Evolutionary conservation across 371 early-diverging fungal species (phyloP).

Genomic region (Mucor ambiguus): DNA sequence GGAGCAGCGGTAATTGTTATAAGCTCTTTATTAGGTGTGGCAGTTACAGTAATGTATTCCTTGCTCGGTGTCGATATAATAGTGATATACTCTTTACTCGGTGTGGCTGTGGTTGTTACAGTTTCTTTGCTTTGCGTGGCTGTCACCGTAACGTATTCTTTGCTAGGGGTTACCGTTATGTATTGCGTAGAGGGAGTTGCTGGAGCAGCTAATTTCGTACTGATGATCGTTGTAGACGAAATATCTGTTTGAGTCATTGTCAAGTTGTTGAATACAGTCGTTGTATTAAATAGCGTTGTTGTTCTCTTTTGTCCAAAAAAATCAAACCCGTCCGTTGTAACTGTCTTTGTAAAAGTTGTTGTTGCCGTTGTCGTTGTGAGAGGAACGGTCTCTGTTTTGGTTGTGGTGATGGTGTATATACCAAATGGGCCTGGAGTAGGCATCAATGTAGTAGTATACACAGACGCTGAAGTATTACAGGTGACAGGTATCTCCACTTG

Average conservation of each 20-base stretch:
- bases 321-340: constrained; percentile 3
- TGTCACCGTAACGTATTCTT: neutral
- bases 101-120: neutral
- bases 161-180: neutral
- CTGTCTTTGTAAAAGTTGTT: neutral
- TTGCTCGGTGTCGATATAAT: neutral
- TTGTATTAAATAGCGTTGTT: neutral
- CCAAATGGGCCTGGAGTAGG: neutral
- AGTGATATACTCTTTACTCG: neutral
- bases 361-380: neutral
- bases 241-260: neutral
- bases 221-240: neutral
- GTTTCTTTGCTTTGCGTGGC: neutral
- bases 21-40: neutral
- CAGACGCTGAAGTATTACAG: neutral
- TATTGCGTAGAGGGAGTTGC: neutral
- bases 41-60: neutral
- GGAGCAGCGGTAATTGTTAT: neutral
- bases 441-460: neutral
- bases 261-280: neutral
- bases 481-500: neutral
- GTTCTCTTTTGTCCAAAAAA: constrained; percentile 1
- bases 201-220: neutral
- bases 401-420: neutral
- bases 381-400: neutral